phyloP scores from a whole-genome alignment of 1,139 yeast genomes.

The Blastobotrys aristatus region DNA sequence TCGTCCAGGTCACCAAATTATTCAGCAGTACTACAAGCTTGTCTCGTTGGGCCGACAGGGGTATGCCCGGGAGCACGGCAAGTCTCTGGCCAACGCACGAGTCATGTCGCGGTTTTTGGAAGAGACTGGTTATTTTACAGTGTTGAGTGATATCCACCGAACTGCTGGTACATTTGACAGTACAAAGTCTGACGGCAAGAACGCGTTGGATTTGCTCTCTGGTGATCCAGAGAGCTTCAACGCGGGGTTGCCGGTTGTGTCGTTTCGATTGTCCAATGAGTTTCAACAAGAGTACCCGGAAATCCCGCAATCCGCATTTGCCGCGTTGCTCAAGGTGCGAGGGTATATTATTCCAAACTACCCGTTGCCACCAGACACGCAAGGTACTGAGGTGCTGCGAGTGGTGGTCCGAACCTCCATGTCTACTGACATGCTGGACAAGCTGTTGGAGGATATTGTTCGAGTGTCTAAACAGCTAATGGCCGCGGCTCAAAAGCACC shows the following conservation, averaged over 20 bases:
- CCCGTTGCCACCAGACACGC: constrained; percentile 62
- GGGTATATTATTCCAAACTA: constrained; percentile 92
- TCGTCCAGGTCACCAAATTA: constrained; percentile 87
- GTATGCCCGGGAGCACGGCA: constrained; percentile 55
- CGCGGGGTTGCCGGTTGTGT: constrained; percentile 86
- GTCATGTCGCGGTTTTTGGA: constrained; percentile 61
- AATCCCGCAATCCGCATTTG: constrained; percentile 77
- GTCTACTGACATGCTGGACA: constrained; percentile 66
- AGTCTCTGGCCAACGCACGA: constrained; percentile 65
- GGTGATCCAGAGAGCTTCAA: constrained; percentile 40
- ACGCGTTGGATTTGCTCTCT: constrained; percentile 22
- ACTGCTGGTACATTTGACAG: constrained; percentile 12
- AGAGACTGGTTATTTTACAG: constrained; percentile 61
- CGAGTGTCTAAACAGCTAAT: constrained; percentile 52
- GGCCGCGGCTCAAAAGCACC: constrained; percentile 38
- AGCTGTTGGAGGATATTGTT: constrained; percentile 62
- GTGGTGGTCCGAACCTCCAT: constrained; percentile 77
- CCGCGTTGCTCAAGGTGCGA: constrained; percentile 67
- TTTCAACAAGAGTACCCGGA: constrained; percentile 62
- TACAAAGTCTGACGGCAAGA: constrained; percentile 13
- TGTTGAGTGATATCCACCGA: constrained; percentile 74
- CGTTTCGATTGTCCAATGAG: constrained; percentile 64
- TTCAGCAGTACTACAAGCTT: constrained; percentile 82
- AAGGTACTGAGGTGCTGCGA: constrained; percentile 62
- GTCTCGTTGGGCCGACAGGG: constrained; percentile 68